Evolutionary conservation across 331 rosid genomes (phyloP).

Genomic region (Acacia pycnantha): DNA sequence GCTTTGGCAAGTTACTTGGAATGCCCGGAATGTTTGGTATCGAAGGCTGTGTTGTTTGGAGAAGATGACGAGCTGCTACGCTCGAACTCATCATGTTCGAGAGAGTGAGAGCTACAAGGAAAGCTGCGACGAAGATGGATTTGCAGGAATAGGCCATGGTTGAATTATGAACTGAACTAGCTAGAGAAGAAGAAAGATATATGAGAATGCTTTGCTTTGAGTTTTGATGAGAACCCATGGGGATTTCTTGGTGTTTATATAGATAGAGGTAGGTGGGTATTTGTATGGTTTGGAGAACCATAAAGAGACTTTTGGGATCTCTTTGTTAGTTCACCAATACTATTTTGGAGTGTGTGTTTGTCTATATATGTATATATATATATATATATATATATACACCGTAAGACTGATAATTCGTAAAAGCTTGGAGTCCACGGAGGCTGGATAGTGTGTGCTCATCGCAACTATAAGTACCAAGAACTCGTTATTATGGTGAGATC

Average conservation of each 20-base stretch:
- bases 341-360: no score
- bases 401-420: no score
- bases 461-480: no score
- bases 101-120: background rate
- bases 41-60: background rate
- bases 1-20: background rate
- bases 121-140: background rate
- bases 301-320: background rate
- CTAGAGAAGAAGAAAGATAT: background rate
- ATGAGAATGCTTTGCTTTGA: background rate
- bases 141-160: background rate
- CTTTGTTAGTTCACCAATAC: background rate
- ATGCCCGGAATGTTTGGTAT: background rate
- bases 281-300: background rate
- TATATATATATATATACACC: no score
- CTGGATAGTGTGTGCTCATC: no score
- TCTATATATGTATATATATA: no score
- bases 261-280: background rate
- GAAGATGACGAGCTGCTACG: conserved; percentile 24
- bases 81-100: background rate
- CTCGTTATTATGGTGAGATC: no score
- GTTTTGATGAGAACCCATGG: background rate
- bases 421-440: no score
- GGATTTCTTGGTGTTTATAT: background rate
- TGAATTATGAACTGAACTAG: background rate